A percentile compares a stretch with the other conserved stretches of the same genome.
These are phyloP conservation scores for Podospora comata DNA, from an alignment of 495 filamentous ascomycete species.

Conservation along the genomic window DNA sequence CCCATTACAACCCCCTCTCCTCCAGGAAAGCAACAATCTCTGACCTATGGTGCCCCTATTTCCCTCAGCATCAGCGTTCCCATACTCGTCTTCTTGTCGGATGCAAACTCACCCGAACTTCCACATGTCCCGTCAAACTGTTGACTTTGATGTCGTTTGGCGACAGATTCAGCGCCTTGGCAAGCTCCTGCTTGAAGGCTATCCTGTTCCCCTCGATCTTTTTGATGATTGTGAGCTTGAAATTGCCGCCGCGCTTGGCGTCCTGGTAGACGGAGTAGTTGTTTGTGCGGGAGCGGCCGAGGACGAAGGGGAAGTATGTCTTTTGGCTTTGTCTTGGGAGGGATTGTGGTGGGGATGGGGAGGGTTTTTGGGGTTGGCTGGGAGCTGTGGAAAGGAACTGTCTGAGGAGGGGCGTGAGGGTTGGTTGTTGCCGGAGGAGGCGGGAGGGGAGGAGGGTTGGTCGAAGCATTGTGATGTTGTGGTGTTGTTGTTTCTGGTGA, in stretches of 20 bases:
- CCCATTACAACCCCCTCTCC: slow-evolving; percentile 10
- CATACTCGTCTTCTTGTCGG: neutral
- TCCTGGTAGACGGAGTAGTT: slow-evolving; percentile 78
- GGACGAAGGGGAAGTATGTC: slow-evolving; percentile 56
- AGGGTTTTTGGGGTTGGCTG: slow-evolving; percentile 6
- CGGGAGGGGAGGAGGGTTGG: slow-evolving; percentile 14
- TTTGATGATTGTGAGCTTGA: slow-evolving; percentile 69
- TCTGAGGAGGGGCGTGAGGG: neutral
- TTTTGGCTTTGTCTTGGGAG: neutral
- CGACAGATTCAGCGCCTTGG: slow-evolving; percentile 42
- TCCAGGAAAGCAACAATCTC: slow-evolving; percentile 16
- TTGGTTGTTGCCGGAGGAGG: neutral
- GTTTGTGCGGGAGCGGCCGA: slow-evolving; percentile 66
- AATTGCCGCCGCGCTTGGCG: slow-evolving; percentile 71
- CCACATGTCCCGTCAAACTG: slow-evolving; percentile 58
- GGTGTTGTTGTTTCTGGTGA: neutral
- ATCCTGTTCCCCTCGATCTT: slow-evolving; percentile 70
- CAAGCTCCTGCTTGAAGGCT: slow-evolving; percentile 51
- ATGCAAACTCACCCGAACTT: slow-evolving; percentile 53
- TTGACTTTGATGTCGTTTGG: slow-evolving; percentile 51
- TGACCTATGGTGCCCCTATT: slow-evolving; percentile 20
- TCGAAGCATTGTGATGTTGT: slow-evolving; percentile 20
- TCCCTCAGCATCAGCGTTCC: neutral
- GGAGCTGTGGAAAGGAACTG: slow-evolving; percentile 11
- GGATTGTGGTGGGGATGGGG: neutral